phyloP scores from a whole-genome alignment of 2,329 filamentous ascomycete species.

The Fusarium graminum region DNA sequence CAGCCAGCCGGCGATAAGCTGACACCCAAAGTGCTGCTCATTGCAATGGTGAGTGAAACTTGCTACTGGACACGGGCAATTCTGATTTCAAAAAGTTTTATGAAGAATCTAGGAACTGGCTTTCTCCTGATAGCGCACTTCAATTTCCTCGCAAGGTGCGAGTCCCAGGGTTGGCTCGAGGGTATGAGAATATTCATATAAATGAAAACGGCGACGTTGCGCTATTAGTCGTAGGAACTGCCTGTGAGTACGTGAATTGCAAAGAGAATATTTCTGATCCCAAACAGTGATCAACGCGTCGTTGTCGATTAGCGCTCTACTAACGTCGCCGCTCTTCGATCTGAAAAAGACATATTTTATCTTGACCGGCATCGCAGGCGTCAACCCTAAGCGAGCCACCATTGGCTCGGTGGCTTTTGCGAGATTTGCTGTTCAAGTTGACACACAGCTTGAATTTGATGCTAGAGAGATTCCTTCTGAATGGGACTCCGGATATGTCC shows the following conservation, averaged over 20 bases:
- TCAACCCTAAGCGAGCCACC: slow-evolving; percentile 40
- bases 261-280: fast-evolving
- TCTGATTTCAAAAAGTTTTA: slow-evolving; percentile 17
- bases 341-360: slow-evolving; percentile 39
- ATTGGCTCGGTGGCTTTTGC: slow-evolving; percentile 42
- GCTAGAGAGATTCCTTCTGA: slow-evolving; percentile 34
- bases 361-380: slow-evolving; percentile 39
- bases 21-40: slow-evolving; percentile 30
- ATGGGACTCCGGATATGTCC: slow-evolving; percentile 38
- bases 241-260: background rate
- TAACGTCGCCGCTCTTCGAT: slow-evolving; percentile 33
- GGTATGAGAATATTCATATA: slow-evolving; percentile 29
- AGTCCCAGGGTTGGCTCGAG: slow-evolving; percentile 29
- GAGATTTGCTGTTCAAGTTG: slow-evolving; percentile 41
- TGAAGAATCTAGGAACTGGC: slow-evolving; percentile 31
- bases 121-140: slow-evolving; percentile 15
- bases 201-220: slow-evolving; percentile 17
- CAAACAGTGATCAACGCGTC: slow-evolving; percentile 32
- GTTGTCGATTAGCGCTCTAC: slow-evolving; percentile 28
- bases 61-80: fast-evolving
- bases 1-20: slow-evolving; percentile 2
- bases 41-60: slow-evolving; percentile 22
- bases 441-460: slow-evolving; percentile 37
- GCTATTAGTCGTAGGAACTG: slow-evolving; percentile 34
- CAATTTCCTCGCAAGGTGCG: slow-evolving; percentile 28